Base-by-base conservation (phyloP, 176 grass and related monocot genomes). In the Musa troglodytarum region DNA sequence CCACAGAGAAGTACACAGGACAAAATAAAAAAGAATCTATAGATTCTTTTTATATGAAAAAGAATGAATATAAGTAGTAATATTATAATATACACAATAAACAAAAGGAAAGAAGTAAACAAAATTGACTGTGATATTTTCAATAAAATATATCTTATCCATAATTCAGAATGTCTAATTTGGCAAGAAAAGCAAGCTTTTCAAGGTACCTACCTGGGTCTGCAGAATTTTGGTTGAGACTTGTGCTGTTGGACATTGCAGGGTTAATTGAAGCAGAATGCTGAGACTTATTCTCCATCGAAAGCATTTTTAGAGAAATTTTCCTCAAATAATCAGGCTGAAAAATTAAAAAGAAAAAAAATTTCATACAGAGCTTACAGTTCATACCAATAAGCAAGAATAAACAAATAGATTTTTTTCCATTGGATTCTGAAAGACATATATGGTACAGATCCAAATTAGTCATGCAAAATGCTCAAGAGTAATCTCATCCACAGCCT, bases 221-320 rank as follows among this genome's bases (percentile, higher is more conserved):
- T 0, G 67, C 52, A 20, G 82, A 71, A 62, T 88, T 96, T 82
- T 86, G 89, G 79, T 82, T 86, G 24, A 73, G 65, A 81, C 82
- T 52, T 13, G 52, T 0, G 23, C 28, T 22, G 51, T 20, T 73
- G 1, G 63, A 34, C 56, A 83, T 86, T 81, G 84, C 76, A 74
- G 80, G n/a, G 80, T 85, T 87, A 71, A 62, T 75, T 51, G 81
- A 65, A 79, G 83, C 76, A 79, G 70, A 26, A 69, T 78, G 85
- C 62, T 93, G 84, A 24, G 88, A 62, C 82, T 93, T 93, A 65
- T 87, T 84, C 73, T 96, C 92, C 90, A 93, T 87, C 9, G 87
- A 97, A 21, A 93, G 81, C 84, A 93, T 88, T 83, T 93, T 93
- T 29, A 90, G 54, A 90, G 93, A 97, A 87, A 93, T 91, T 81